phyloP scores from a whole-genome alignment of 2,329 filamentous ascomycete genomes.

The Phaeosphaeriaceae sp. region DNA sequence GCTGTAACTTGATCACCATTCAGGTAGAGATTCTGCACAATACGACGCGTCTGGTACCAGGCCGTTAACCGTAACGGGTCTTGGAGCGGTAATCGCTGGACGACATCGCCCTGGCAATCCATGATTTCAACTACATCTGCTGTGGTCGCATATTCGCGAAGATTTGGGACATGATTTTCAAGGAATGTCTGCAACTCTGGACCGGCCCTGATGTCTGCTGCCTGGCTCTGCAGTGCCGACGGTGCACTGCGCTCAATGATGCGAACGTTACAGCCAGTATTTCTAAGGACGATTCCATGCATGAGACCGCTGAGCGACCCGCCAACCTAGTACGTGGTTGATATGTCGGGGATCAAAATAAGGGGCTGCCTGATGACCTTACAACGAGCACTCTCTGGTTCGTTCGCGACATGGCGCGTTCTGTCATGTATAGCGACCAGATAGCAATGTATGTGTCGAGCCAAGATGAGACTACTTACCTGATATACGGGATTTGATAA shows the following conservation, averaged over 20 bases:
- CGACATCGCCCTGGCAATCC: background rate
- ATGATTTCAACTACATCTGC: background rate
- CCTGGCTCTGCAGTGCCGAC: conserved; percentile 2
- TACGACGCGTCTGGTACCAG: conserved; percentile 3
- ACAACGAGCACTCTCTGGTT: too few species aligned
- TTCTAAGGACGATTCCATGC: conserved; percentile 2
- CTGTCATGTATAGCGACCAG: too few species aligned
- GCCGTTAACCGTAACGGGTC: conserved; percentile 5
- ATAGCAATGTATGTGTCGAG: too few species aligned
- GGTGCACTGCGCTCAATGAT: conserved; percentile 8
- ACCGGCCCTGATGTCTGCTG: conserved; percentile 4
- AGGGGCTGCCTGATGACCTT: too few species aligned
- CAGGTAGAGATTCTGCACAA: background rate
- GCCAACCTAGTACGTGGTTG: too few species aligned
- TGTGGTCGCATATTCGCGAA: background rate
- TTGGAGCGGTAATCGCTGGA: background rate
- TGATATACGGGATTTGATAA: too few species aligned
- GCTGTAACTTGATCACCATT: background rate
- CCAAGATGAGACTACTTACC: too few species aligned
- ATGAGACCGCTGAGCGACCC: conserved; percentile 8
- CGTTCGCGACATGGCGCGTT: too few species aligned
- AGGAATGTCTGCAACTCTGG: conserved; percentile 5
- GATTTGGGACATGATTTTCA: conserved; percentile 1
- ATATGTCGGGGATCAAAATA: too few species aligned
- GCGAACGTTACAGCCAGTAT: background rate